Percentiles rank a stretch among this genome's conserved stretches.
Conservation (phyloP, 1,139 yeast species). For the Casaregolazyma lundiana region DNA sequence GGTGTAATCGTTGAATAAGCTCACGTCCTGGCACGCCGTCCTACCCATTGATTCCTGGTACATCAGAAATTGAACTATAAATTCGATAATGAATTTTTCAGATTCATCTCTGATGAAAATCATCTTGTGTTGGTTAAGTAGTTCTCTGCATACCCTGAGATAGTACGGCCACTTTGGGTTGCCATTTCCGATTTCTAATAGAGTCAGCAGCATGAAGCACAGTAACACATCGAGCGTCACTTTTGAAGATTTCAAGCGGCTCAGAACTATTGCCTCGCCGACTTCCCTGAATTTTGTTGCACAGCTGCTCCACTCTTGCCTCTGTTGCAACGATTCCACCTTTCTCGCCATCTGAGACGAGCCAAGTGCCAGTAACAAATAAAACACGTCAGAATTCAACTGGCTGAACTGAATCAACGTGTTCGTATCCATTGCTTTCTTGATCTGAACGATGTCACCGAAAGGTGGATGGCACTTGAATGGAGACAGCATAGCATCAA, state of each 20-base stretch:
- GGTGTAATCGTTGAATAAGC: not conserved
- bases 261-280: not conserved
- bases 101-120: not conserved
- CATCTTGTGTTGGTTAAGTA: not conserved
- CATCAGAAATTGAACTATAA: not conserved
- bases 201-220: not conserved
- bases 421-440: not conserved
- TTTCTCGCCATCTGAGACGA: not conserved
- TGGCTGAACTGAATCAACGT: not conserved
- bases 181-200: not conserved
- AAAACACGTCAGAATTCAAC: not conserved
- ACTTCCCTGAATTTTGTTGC: not conserved
- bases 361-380: not conserved
- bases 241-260: not conserved
- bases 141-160: not conserved
- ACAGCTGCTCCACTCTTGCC: not conserved
- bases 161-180: not conserved
- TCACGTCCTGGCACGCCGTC: not conserved
- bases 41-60: not conserved
- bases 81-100: not conserved
- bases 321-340: not conserved
- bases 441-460: not conserved
- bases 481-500: not conserved
- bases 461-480: not conserved
- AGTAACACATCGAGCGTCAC: not conserved